Base-by-base conservation (phyloP, 352 stramenopile species). In the Pythium utonaiense region DNA sequence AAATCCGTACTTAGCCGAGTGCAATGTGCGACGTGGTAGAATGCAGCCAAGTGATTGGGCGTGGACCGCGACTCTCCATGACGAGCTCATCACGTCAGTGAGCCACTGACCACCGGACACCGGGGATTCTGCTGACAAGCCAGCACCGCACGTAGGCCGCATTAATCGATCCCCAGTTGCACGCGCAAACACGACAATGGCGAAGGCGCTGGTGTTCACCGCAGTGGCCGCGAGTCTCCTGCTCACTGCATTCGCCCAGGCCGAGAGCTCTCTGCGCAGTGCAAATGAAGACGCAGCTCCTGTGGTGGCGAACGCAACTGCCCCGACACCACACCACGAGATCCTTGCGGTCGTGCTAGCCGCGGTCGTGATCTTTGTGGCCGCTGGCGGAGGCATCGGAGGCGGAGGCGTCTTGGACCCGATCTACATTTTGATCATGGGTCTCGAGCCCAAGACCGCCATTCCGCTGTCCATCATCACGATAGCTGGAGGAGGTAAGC, bases 391-490 rank as follows among this genome's bases (percentile, higher is more conserved):
- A 38, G 90, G 90, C 45, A 97, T 94, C 2, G 90, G 95, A 21
- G 93, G 93, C 12, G 95, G 95, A 52, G 95, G 91, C 45, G 97
- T 98, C 47, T 69, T 99, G 7, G 93, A 98, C 34, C 95, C 96
- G 31, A 96, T 98, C 65, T 98, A 98, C 74, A 98, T 98, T 55
- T 77, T 99, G 17, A 79, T 98, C 30, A 83, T 98, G 58, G 78
- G 80, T 9, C 97, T 99, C 53, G 71, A 79, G 24, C 88, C 94
- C 4, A 98, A 97, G 56, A 50, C 50, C 27, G 95, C 95, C 30
- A 98, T 99, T 56, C 93, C 96, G 10, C 74, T 99, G 13, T 96
- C 81, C 22, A 98, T 97, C 55, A 88, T 98, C 44, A 98, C 94
- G 25, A 97, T 98, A 40, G 86, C 98, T 51, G 96, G 95, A 21